Evolutionary conservation across 768 basidiomycete species (phyloP).

Genomic region (Lyophyllum decastes): DNA sequence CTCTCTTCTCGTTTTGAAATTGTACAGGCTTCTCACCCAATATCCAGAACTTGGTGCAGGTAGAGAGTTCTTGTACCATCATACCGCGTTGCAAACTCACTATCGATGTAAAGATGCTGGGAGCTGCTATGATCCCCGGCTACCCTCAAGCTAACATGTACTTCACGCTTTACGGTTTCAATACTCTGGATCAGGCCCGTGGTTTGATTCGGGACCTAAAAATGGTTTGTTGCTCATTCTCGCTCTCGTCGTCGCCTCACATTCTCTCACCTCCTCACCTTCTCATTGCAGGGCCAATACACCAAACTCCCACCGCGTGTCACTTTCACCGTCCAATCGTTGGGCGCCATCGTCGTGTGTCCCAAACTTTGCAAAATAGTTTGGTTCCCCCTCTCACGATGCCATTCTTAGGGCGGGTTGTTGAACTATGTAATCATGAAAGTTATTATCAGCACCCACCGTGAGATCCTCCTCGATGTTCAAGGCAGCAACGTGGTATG

Average conservation of each 20-base stretch:
- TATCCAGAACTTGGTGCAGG: constrained; percentile 37
- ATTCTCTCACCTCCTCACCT: neutral
- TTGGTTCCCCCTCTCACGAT: neutral
- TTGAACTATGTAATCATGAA: constrained; percentile 59
- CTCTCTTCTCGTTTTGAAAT: neutral
- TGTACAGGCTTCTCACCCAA: constrained; percentile 34
- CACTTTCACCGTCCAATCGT: constrained; percentile 59
- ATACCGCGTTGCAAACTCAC: neutral
- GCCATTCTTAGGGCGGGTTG: constrained; percentile 29
- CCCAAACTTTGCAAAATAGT: too few species aligned
- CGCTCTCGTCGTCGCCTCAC: neutral
- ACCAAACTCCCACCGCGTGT: constrained; percentile 66
- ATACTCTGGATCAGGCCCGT: constrained; percentile 48
- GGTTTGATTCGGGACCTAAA: constrained; percentile 63
- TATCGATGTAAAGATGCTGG: constrained; percentile 43
- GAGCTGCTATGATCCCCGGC: constrained; percentile 47
- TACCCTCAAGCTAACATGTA: constrained; percentile 55
- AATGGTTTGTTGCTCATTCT: constrained; percentile 33
- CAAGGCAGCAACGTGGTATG: constrained; percentile 55
- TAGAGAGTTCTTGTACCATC: neutral
- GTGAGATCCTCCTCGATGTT: constrained; percentile 48
- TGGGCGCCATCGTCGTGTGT: constrained; percentile 57
- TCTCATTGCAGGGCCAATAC: constrained; percentile 45
- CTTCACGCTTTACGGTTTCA: constrained; percentile 43
- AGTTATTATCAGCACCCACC: constrained; percentile 47